phyloP scores from a whole-genome alignment of 148 eudicot species.

The Chenopodium quinoa region DNA sequence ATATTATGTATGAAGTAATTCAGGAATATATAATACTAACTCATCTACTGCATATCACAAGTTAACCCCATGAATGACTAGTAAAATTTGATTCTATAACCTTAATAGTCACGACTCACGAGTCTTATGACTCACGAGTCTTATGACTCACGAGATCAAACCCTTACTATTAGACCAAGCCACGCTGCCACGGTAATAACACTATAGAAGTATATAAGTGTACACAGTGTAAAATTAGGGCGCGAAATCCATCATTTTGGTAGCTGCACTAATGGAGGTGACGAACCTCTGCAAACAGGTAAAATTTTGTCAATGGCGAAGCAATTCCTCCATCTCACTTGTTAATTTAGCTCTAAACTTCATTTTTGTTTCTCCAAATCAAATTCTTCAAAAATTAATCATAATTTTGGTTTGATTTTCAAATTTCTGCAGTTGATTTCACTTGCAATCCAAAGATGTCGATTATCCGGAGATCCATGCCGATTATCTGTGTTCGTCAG shows the following conservation, averaged over 20 bases:
- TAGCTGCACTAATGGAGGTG: constrained; percentile 40
- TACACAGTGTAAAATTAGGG: not conserved
- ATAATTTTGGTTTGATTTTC: not conserved
- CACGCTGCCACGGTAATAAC: too few relatives aligned
- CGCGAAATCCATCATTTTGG: constrained; percentile 9
- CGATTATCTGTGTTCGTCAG: constrained; percentile 50
- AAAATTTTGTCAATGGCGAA: not conserved
- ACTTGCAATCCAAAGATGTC: constrained; percentile 60
- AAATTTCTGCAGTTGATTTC: constrained; percentile 44
- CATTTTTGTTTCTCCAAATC: not conserved
- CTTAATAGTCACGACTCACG: too few relatives aligned
- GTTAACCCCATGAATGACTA: too few relatives aligned
- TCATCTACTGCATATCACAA: too few relatives aligned
- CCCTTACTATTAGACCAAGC: too few relatives aligned
- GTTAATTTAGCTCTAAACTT: too few relatives aligned
- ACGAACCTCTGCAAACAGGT: constrained; percentile 48
- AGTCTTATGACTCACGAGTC: too few relatives aligned
- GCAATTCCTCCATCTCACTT: not conserved
- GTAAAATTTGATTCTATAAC: too few relatives aligned
- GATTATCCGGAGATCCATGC: constrained; percentile 48
- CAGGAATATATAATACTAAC: too few relatives aligned
- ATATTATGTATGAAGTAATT: too few relatives aligned
- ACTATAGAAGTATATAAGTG: too few relatives aligned
- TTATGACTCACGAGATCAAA: too few relatives aligned
- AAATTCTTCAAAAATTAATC: not conserved